Evolutionary conservation across 2,329 filamentous ascomycete species (phyloP), one percentile per base, ranked within the genome.

Genomic region (Lecanicillium sp.): DNA sequence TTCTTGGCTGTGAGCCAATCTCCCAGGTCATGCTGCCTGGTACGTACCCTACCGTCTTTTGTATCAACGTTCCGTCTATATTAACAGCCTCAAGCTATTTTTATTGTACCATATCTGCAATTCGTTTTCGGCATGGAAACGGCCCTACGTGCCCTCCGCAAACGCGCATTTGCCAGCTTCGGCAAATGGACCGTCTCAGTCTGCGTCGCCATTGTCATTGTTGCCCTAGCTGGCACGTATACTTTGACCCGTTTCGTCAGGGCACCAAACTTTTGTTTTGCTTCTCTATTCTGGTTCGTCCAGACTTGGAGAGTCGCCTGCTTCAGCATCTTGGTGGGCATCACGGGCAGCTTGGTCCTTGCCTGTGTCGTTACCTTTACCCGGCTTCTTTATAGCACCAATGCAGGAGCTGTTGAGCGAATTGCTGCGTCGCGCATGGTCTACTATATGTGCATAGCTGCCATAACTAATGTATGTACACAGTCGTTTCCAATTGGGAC

Each of bases 361-460:
- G 67, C 72, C 46, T 66, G 66, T n/a, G 50, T 69, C 11, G 57
- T 71, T 18, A 71, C 83, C 36, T 80, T 75, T 51, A 54, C 72
- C 29, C 74, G 72, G 44, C 61, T 86, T 17, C 71, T 70, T 46
- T 68, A 67, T 25, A 71, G 68, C 42, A 60, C 67, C 12, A 64
- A 66, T 13, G 67, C 84, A 36, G 75, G 79, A 29, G 62, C 69
- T 15, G 65, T 70, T 13, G 77, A 84, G 55, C 66, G 81, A 33
- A 69, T 78, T 41, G 68, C 75, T 25, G 80, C 81, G 4, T 84
- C 80, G 6, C 69, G 77, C 43, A 84, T 84, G 77, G 74, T 82
- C 10, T 85, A 81, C 54, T 84, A 81, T 52, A 62, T 83, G 45
- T 57, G 69, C 2, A 55, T 81, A 37, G 75, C 69, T 13, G 61